Conservation (phyloP, 2,329 filamentous ascomycete species). For the Tolypocladium tropicale region DNA sequence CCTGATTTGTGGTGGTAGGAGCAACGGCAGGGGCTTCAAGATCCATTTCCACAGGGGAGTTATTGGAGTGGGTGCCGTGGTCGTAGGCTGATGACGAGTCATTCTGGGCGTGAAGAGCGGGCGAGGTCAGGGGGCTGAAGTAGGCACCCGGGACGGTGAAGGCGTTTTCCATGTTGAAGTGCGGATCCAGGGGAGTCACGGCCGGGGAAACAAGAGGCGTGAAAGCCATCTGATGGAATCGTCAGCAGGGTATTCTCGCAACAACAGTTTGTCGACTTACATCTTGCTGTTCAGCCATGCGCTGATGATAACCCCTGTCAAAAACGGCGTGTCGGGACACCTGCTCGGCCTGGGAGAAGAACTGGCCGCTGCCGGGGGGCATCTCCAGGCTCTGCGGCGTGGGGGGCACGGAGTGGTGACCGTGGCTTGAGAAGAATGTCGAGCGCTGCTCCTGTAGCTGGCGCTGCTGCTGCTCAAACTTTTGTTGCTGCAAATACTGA, state of each 20-base stretch:
- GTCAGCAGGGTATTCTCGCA: not conserved
- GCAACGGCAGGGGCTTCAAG: conserved; percentile 31
- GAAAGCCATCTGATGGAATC: conserved; percentile 52
- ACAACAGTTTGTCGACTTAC: conserved; percentile 35
- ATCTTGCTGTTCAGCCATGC: conserved; percentile 60
- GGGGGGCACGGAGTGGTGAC: conserved; percentile 54
- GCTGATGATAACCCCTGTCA: conserved; percentile 52
- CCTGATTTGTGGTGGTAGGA: conserved; percentile 31
- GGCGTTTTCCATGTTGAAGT: conserved; percentile 49
- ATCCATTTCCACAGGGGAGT: conserved; percentile 49
- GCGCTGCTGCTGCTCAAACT: conserved; percentile 48
- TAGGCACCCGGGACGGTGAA: conserved; percentile 61
- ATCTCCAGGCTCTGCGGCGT: conserved; percentile 76
- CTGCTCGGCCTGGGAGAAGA: conserved; percentile 48
- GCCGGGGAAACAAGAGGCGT: conserved; percentile 78
- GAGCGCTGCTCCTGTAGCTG: conserved; percentile 47
- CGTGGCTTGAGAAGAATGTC: conserved; percentile 43
- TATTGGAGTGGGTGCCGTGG: conserved; percentile 32
- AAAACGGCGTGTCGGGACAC: conserved; percentile 48
- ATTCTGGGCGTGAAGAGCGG: conserved; percentile 64
- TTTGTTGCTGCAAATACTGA: conserved; percentile 54
- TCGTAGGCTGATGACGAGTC: conserved; percentile 37
- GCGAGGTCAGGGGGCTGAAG: conserved; percentile 76
- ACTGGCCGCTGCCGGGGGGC: conserved; percentile 47
- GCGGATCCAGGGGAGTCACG: conserved; percentile 66